Percentiles rank a stretch among this genome's conserved stretches.
Evolutionary conservation across 768 basidiomycete genomes (phyloP).

Genomic region (Tricholoma flavovirens): DNA sequence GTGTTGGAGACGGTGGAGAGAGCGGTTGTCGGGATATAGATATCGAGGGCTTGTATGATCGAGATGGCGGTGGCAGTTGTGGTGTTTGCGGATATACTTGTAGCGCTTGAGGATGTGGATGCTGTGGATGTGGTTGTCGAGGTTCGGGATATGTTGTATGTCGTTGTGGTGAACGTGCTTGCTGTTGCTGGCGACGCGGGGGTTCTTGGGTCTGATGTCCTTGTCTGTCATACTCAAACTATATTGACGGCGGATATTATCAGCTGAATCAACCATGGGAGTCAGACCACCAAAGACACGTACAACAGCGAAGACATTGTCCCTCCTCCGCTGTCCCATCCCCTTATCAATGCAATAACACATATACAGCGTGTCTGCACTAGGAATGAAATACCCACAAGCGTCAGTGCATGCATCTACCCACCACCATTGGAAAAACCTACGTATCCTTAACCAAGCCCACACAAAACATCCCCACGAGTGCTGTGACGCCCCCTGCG

Average conservation of each 20-base stretch:
- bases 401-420: neutral
- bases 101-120: slow-evolving; percentile 6
- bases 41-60: slow-evolving; percentile 14
- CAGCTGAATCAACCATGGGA: neutral
- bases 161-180: neutral
- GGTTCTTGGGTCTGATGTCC: slow-evolving; percentile 7
- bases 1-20: slow-evolving; percentile 15
- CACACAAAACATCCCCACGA: slow-evolving; percentile 80
- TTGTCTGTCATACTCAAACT: slow-evolving; percentile 31
- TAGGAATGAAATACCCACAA: slow-evolving; percentile 10
- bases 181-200: slow-evolving; percentile 8
- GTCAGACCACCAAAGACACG: slow-evolving; percentile 11
- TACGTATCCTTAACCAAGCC: slow-evolving; percentile 70
- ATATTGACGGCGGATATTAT: neutral
- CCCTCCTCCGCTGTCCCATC: slow-evolving; percentile 31
- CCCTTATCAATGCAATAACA: slow-evolving; percentile 49
- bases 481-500: slow-evolving; percentile 71
- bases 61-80: slow-evolving; percentile 5
- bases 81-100: neutral
- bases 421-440: slow-evolving; percentile 13
- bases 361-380: slow-evolving; percentile 41
- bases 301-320: slow-evolving; percentile 38
- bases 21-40: slow-evolving; percentile 24
- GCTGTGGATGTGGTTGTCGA: slow-evolving; percentile 7
- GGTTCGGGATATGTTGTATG: slow-evolving; percentile 9